Evolutionary conservation across 176 grass and related monocot genomes (phyloP).

Genomic region (Guadua angustifolia): DNA sequence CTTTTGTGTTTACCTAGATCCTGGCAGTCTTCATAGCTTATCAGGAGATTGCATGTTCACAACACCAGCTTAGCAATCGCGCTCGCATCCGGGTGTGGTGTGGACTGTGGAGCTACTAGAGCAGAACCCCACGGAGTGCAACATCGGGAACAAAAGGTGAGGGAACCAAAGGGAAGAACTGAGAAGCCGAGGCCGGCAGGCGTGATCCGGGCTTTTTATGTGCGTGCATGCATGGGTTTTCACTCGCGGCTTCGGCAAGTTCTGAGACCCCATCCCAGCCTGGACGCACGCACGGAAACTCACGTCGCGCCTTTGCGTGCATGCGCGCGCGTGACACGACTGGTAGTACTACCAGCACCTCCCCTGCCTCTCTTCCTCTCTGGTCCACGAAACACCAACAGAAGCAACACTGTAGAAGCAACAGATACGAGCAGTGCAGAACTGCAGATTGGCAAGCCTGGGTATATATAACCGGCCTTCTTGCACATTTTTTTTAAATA

Average conservation of each 20-base stretch:
- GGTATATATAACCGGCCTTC: too few relatives aligned
- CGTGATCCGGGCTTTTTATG: conserved; percentile 22
- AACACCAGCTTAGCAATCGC: not conserved
- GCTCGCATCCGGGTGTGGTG: not conserved
- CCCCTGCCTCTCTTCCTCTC: not conserved
- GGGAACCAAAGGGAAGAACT: not conserved
- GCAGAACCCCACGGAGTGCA: not conserved
- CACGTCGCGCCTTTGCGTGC: conserved; percentile 35
- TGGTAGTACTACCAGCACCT: not conserved
- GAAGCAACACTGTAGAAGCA: not conserved
- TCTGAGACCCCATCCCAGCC: not conserved
- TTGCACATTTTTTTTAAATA: too few relatives aligned
- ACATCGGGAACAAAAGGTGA: conserved; percentile 35
- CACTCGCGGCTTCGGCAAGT: not conserved
- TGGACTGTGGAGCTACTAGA: not conserved
- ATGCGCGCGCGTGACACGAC: not conserved
- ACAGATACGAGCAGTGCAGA: conserved; percentile 37
- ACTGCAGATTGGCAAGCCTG: too few relatives aligned
- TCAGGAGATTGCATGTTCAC: not conserved
- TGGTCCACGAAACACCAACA: not conserved
- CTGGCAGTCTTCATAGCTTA: conserved; percentile 1
- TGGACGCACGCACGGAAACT: conserved; percentile 5
- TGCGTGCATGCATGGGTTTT: conserved; percentile 5
- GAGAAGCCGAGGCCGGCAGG: not conserved
- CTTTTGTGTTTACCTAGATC: conserved; percentile 37